These are phyloP conservation scores for Rasamsonia emersonii DNA, from an alignment of 2,329 filamentous ascomycete genomes.

Conservation along the genomic window DNA sequence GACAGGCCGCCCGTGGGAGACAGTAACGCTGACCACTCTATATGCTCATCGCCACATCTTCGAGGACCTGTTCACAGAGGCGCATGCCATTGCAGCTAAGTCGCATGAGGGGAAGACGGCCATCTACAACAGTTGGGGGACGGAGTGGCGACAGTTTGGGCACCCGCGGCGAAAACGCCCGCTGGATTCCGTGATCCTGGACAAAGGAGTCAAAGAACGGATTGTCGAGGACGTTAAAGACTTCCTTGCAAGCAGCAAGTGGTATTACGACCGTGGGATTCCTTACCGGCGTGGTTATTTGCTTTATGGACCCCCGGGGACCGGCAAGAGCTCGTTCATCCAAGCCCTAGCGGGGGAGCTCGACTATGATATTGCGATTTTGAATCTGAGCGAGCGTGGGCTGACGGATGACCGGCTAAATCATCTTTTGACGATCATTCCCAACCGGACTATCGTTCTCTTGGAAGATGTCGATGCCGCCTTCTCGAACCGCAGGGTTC, in stretches of 20 bases:
- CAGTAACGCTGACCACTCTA: constrained; percentile 81
- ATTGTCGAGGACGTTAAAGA: constrained; percentile 75
- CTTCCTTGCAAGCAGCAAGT: constrained; percentile 68
- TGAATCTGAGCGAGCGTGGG: constrained; percentile 83
- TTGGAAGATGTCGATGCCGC: constrained; percentile 89
- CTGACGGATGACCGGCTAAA: constrained; percentile 85
- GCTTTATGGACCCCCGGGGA: constrained; percentile 80
- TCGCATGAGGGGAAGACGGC: constrained; percentile 86
- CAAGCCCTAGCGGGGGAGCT: constrained; percentile 88
- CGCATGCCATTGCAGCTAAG: constrained; percentile 67
- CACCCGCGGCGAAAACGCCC: constrained; percentile 79
- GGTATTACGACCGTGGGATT: constrained; percentile 92
- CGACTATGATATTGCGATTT: constrained; percentile 84
- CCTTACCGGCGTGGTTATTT: constrained; percentile 86
- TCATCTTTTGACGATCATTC: constrained; percentile 75
- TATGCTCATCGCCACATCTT: constrained; percentile 86
- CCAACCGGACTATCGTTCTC: constrained; percentile 70
- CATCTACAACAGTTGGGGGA: constrained; percentile 77
- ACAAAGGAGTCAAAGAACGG: constrained; percentile 71
- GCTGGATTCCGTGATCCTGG: constrained; percentile 76
- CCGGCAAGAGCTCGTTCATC: constrained; percentile 92
- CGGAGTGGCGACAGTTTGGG: constrained; percentile 78
- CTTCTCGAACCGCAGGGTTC: constrained; percentile 65
- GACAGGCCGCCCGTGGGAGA: constrained; percentile 88
- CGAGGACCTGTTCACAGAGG: constrained; percentile 80